Conservation (phyloP, 2,329 filamentous ascomycete genomes). For the Diatrype stigma region DNA sequence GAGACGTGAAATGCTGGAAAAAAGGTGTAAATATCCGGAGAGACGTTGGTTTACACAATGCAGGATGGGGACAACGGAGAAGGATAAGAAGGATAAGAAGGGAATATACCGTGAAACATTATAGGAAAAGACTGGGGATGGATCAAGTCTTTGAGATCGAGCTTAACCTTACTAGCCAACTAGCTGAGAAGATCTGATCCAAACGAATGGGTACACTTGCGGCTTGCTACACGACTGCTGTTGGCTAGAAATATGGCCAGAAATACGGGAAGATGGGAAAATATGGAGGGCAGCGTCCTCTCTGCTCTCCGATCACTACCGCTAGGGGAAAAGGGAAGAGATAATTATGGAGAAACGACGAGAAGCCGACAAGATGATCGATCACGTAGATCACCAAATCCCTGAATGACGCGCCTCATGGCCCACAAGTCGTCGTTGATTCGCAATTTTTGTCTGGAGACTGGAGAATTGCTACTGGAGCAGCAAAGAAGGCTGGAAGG, state of each 20-base stretch:
- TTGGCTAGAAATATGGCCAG: too few relatives aligned
- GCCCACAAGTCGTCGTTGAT: too few relatives aligned
- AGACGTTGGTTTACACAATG: too few relatives aligned
- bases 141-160: too few relatives aligned
- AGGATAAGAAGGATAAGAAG: not conserved
- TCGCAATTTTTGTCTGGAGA: too few relatives aligned
- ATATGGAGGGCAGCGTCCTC: not conserved
- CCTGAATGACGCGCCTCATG: not conserved
- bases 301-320: not conserved
- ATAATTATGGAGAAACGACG: not conserved
- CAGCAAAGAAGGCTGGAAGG: not conserved
- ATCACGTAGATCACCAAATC: not conserved
- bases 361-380: not conserved
- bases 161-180: not conserved
- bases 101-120: not conserved
- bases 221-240: not conserved
- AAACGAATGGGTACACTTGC: not conserved
- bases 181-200: not conserved
- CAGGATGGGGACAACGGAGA: too few relatives aligned
- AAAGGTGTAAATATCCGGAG: too few relatives aligned
- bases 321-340: not conserved
- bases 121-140: not conserved
- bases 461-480: not conserved
- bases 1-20: too few relatives aligned
- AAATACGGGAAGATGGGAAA: too few relatives aligned